phyloP scores from a whole-genome alignment of 2,329 filamentous ascomycete genomes.

The Scedosporium apiospermum region DNA sequence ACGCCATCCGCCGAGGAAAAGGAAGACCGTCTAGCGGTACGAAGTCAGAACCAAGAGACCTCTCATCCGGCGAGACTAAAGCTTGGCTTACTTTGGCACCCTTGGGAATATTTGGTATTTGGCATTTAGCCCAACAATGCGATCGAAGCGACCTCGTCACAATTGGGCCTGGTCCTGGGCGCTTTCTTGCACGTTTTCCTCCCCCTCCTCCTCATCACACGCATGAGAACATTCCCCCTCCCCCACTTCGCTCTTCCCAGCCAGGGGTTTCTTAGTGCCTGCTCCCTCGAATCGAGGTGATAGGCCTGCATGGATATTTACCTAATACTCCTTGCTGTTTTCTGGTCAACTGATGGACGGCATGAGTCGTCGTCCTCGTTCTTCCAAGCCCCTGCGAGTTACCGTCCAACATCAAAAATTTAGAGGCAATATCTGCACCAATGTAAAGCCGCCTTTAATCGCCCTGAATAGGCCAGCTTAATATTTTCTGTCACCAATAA shows the following conservation, averaged over 20 bases:
- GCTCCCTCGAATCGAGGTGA: not conserved
- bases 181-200: too few relatives aligned
- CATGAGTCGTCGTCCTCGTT: too few relatives aligned
- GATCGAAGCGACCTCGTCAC: too few relatives aligned
- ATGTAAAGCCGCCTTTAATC: not conserved
- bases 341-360: not conserved
- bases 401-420: not conserved
- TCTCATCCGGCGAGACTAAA: not conserved
- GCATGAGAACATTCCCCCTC: not conserved
- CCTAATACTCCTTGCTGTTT: not conserved
- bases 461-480: not conserved
- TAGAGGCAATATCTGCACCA: not conserved
- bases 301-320: not conserved
- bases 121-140: not conserved
- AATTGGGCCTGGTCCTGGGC: too few relatives aligned
- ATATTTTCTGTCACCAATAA: too few relatives aligned
- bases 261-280: too few relatives aligned
- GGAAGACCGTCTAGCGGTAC: not conserved
- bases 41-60: not conserved
- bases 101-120: not conserved
- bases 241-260: not conserved
- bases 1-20: not conserved
- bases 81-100: not conserved
- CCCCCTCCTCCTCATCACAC: not conserved
- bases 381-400: too few relatives aligned